Evolutionary conservation across 2,329 filamentous ascomycete species (phyloP), one percentile per base, ranked within the genome.

Genomic region (Onygenales sp.): DNA sequence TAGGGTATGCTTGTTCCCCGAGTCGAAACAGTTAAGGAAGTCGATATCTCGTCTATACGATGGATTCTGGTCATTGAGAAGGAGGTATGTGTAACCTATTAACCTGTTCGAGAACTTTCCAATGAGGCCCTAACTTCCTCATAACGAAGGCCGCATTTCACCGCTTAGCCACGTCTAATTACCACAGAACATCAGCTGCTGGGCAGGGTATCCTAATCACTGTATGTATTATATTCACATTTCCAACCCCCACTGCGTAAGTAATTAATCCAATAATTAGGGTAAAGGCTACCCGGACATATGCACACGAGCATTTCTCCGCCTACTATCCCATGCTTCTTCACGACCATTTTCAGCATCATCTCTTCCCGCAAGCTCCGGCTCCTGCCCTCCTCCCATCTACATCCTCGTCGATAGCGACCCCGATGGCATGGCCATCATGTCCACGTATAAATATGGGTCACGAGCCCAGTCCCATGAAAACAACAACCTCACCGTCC

Each of bases 211-310:
- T 84, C 10, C 61, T 83, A 8, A 60, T 85, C 46, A 85, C 82
- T 3, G 79, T 81, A 66, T 60, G 72, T 2, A 41, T 33, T 35
- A 17, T 50, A 32, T 3, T 17, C 32, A 17, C 27, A 41, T 7
- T 33, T 42, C 14, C 8, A 10, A 39, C 21, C 42, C 13, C 36
- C 31, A 27, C 38, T 27, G 14, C 7, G 43, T 42, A 17, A 36
- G 27, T 50, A 38, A 48, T 21, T 10, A 21, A 33, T 27, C 35
- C 1, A 8, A n/a, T 27, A 54, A 39, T 8, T 50, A 82, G 78
- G 82, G 77, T 0, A 85, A 85, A 72, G 82, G 82, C 3, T 85
- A 84, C 59, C 82, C 82, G 1, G 82, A 85, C 60, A 64, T 85
- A 31, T 70, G 73, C 35, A 82, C 81, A 7, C 73, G 81, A 39